phyloP scores from a whole-genome alignment of 306 rosid genomes.

The Prunus persica region Prunus_persica_NCBIv2 NC_034013.1:16130001-16130500 shows the following conservation, averaged over 20 bases:
- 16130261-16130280: not conserved
- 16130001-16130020: not conserved
- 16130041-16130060: slow-evolving; percentile 25
- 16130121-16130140: not conserved
- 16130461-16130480: too few relatives aligned
- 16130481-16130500: too few relatives aligned
- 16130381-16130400: slow-evolving; percentile 3
- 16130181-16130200: not conserved
- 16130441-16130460: too few relatives aligned
- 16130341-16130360: not conserved
- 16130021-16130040: slow-evolving; percentile 34
- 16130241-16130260: not conserved
- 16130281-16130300: not conserved
- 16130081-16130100: too few relatives aligned
- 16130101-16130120: not conserved
- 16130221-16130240: not conserved
- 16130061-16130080: slow-evolving; percentile 19
- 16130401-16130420: slow-evolving; percentile 22
- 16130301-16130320: not conserved
- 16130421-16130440: slow-evolving; percentile 31
- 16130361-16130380: not conserved
- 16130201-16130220: not conserved
- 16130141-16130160: not conserved
- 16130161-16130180: not conserved
- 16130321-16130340: not conserved